These are phyloP conservation scores for Trypanosoma avium DNA, from an alignment of 208 protist genomes.

Conservation along the genomic window DNA sequence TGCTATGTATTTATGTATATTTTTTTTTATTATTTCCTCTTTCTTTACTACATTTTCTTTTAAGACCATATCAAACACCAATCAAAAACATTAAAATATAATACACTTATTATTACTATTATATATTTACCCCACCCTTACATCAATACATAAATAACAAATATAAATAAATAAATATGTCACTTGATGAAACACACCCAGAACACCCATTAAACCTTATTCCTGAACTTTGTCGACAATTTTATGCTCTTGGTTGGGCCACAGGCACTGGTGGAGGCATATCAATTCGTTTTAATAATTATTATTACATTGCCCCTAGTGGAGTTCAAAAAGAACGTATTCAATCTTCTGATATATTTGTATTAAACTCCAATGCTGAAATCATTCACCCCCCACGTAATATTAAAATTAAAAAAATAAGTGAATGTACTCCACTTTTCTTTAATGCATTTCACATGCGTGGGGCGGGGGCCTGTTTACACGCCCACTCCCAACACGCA, in stretches of 20 bases:
- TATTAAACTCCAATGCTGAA: constrained; percentile 64
- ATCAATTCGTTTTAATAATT: constrained; percentile 70
- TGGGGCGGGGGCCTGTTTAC: constrained; percentile 91
- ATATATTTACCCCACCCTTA: not conserved
- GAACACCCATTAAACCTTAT: constrained; percentile 90
- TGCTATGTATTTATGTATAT: not conserved
- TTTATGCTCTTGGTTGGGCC: constrained; percentile 94
- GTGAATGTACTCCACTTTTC: constrained; percentile 95
- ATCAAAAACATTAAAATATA: constrained; percentile 6
- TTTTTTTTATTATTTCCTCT: too few relatives aligned
- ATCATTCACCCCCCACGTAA: constrained; percentile 42
- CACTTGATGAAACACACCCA: constrained; percentile 42
- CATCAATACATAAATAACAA: not conserved
- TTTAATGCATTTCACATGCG: constrained; percentile 89
- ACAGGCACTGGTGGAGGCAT: constrained; percentile 97
- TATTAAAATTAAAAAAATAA: constrained; percentile 68
- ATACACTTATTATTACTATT: constrained; percentile 5
- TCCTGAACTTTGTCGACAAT: constrained; percentile 89
- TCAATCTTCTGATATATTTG: constrained; percentile 89
- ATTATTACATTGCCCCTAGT: constrained; percentile 93
- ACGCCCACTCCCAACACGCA: constrained; percentile 89
- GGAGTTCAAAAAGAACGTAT: constrained; percentile 96
- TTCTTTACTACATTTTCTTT: too few relatives aligned
- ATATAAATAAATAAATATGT: constrained; percentile 18
- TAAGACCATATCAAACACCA: too few relatives aligned